These are phyloP conservation scores for Lachnellula subtilissima DNA, from an alignment of 2,329 filamentous ascomycete species.

Conservation along the genomic window DNA sequence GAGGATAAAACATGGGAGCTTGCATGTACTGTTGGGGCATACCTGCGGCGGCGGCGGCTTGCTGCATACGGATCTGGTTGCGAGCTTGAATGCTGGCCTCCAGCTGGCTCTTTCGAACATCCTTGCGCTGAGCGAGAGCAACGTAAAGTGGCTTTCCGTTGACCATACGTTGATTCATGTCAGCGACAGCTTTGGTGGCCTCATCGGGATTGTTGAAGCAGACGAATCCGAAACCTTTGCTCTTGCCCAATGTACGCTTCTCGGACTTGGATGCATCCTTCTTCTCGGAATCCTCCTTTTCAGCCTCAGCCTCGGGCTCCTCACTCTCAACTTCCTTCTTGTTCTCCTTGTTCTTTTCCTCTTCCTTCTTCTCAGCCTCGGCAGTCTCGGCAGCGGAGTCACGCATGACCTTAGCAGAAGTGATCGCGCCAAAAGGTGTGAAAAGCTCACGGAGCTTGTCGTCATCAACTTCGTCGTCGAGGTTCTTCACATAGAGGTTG, in stretches of 20 bases:
- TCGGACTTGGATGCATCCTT: slow-evolving; percentile 52
- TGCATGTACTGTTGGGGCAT: slow-evolving; percentile 87
- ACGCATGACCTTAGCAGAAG: slow-evolving; percentile 98
- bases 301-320: slow-evolving; percentile 36
- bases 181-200: slow-evolving; percentile 96
- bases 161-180: slow-evolving; percentile 99
- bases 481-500: slow-evolving; percentile 99
- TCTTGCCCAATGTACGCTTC: slow-evolving; percentile 73
- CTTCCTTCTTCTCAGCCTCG: slow-evolving; percentile 42
- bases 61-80: slow-evolving; percentile 97
- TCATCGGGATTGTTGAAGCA: slow-evolving; percentile 99
- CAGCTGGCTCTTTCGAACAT: slow-evolving; percentile 98
- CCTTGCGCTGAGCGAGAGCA: slow-evolving; percentile 97
- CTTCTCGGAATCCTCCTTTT: slow-evolving; percentile 44
- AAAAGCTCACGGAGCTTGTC: slow-evolving; percentile 97
- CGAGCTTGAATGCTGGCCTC: slow-evolving; percentile 99
- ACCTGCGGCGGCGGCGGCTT: slow-evolving; percentile 84
- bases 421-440: slow-evolving; percentile 86
- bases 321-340: slow-evolving; percentile 43
- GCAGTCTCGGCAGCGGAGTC: slow-evolving; percentile 59
- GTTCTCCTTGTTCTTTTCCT: slow-evolving; percentile 49
- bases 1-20: slow-evolving; percentile 86
- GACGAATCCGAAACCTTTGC: slow-evolving; percentile 99
- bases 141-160: slow-evolving; percentile 96
- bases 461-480: slow-evolving; percentile 94